Evolutionary conservation across 2,329 filamentous ascomycete species (phyloP).

Genomic region (Emmonsiellopsis sp.): DNA sequence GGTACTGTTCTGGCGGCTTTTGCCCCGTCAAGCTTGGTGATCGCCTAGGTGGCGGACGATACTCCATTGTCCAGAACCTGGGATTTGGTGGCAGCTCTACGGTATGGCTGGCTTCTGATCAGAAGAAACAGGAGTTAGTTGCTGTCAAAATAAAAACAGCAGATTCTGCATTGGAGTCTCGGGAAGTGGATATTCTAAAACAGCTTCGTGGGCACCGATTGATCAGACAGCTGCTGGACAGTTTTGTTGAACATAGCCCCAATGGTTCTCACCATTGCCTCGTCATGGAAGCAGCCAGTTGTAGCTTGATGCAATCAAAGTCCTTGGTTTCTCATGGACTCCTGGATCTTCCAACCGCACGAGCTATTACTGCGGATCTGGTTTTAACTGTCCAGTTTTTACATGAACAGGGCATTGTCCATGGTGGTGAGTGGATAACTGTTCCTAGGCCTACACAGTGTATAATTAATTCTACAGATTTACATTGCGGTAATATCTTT

Average conservation of each 20-base stretch:
- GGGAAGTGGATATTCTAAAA: constrained; percentile 9
- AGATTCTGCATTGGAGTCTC: constrained; percentile 6
- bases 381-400: constrained; percentile 10
- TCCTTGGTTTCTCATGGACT: constrained; percentile 8
- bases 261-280: constrained; percentile 12
- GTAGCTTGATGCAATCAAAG: constrained; percentile 12
- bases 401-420: constrained; percentile 10
- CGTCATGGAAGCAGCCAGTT: constrained; percentile 9
- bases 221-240: constrained; percentile 9
- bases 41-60: constrained; percentile 6
- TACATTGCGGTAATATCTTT: constrained; percentile 12
- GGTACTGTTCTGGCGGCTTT: constrained; percentile 9
- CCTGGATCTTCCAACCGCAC: constrained; percentile 8
- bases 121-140: constrained; percentile 9
- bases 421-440: constrained; percentile 11
- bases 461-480: constrained; percentile 8
- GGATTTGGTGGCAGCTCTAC: constrained; percentile 11
- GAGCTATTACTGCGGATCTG: constrained; percentile 9
- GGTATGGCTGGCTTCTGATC: constrained; percentile 11
- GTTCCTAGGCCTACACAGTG: constrained; percentile 4
- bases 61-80: constrained; percentile 10
- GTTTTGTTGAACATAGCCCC: constrained; percentile 10
- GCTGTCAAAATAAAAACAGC: constrained; percentile 10
- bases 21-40: constrained; percentile 10
- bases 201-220: constrained; percentile 8